Base-by-base conservation (phyloP, 169 alveolate species). In the Eimeria necatrix region DNA sequence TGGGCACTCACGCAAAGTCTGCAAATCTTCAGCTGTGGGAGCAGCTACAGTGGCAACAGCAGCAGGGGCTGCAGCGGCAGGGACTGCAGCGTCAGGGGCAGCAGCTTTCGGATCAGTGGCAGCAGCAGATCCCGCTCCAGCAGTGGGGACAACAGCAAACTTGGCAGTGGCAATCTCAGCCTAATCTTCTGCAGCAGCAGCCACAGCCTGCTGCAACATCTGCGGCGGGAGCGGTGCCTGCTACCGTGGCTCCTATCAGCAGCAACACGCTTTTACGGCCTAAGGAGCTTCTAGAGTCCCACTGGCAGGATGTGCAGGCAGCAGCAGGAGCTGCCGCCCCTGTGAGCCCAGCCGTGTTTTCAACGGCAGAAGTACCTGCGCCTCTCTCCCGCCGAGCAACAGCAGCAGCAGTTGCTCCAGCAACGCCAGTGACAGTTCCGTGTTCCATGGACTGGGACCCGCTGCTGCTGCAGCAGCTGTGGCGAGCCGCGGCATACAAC, bases 401-500 rank as follows among this genome's bases (percentile, higher is more conserved):
- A 74, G 71, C 64, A n/a, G 46, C 89, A 51, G 49, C 89, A 48
- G 51, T 68, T 16, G 64, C 89, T 16, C 49, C 71, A 51, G 89
- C 89, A 7, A 52, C 49, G 16, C 70, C 71, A 49, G 89, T 68
- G 7, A 4, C 64, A n/a, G 61, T 16, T 6, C 64, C 89, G 20
- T 80, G 89, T 52, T 24, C 71, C 14, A 51, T 80, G 48, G 51
- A n/a, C 18, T 80, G 89, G 89, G 71, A 51, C 16, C 32, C 59
- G 18, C 22, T 14, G 51, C 89, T 51, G 89, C 89, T 80, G 89
- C 89, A 80, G 70, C 64, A 52, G 89, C 53, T 80, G 49, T 80
- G 89, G 89, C 3, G 49, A 5, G 46, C 49, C 5, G 71, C 70
- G 32, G 70, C 71, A 48, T 80, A 80, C 52, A n/a, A 24, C 48